Percentiles rank a stretch among this genome's conserved stretches.
Evolutionary conservation across 495 filamentous ascomycete genomes (phyloP).

Genomic region (Cudoniella acicularis): DNA sequence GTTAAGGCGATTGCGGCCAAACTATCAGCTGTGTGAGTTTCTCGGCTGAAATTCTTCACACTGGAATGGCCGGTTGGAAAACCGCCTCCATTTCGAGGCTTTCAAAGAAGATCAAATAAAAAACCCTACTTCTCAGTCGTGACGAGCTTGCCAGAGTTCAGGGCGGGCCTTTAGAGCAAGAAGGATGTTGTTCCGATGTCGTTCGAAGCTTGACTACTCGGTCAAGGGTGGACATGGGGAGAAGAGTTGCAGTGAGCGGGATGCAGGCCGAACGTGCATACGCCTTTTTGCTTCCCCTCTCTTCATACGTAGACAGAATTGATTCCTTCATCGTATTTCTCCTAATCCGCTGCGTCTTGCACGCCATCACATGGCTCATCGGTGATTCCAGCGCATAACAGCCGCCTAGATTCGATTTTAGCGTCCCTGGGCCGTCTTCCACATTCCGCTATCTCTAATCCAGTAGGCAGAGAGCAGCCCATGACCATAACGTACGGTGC

Average conservation of each 20-base stretch:
- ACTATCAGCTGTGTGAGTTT: neutral
- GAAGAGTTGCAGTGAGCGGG: too few relatives aligned
- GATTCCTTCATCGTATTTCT: neutral
- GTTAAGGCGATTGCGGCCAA: neutral
- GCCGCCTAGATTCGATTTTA: neutral
- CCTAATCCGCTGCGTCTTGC: neutral
- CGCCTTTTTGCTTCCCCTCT: neutral
- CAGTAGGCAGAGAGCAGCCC: slow-evolving; percentile 1
- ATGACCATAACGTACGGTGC: neutral
- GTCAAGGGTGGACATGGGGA: too few relatives aligned
- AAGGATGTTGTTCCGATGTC: too few relatives aligned
- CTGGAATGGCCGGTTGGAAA: neutral
- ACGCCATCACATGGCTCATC: neutral
- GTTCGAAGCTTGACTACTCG: too few relatives aligned
- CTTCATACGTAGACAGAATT: neutral
- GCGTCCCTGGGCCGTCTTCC: neutral
- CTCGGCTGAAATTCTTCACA: neutral
- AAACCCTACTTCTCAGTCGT: too few relatives aligned
- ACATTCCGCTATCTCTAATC: neutral
- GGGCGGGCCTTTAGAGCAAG: too few relatives aligned
- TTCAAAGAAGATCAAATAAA: too few relatives aligned
- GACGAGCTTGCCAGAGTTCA: too few relatives aligned
- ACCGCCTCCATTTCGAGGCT: too few relatives aligned
- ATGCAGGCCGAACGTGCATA: neutral
- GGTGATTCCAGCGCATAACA: neutral